Conservation (phyloP, 139 green algal genomes). For the Helicosporidium sp. region DNA sequence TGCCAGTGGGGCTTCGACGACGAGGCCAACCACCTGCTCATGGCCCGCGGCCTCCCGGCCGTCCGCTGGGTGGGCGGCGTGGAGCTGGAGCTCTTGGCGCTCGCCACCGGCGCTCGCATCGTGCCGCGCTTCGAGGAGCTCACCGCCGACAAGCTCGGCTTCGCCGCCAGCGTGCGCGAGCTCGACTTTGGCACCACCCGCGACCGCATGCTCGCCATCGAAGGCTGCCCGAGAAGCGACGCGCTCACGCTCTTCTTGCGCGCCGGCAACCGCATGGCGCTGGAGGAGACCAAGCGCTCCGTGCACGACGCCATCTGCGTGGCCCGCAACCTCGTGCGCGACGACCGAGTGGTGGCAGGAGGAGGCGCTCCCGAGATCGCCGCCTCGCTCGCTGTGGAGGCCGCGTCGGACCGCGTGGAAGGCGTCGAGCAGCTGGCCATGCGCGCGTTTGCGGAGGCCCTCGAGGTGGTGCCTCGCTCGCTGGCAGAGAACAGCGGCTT, state of each 20-base stretch:
- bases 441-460: slow-evolving; percentile 81
- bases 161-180: slow-evolving; percentile 51
- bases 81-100: slow-evolving; percentile 95
- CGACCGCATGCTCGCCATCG: slow-evolving; percentile 87
- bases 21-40: slow-evolving; percentile 96
- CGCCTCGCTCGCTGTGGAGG: slow-evolving; percentile 73
- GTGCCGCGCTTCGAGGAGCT: slow-evolving; percentile 81
- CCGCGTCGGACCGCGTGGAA: slow-evolving; percentile 47
- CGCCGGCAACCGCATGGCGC: slow-evolving; percentile 87
- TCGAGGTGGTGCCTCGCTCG: slow-evolving; percentile 75
- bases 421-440: slow-evolving; percentile 92
- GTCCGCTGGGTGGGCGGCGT: slow-evolving; percentile 92
- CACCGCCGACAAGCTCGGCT: slow-evolving; percentile 75
- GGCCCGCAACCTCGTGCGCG: slow-evolving; percentile 86
- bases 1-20: slow-evolving; percentile 99
- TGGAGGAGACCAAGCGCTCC: slow-evolving; percentile 82
- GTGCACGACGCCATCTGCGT: slow-evolving; percentile 97
- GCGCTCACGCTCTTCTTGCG: slow-evolving; percentile 94
- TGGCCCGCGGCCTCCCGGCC: slow-evolving; percentile 74
- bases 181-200: slow-evolving; percentile 88
- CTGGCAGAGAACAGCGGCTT: slow-evolving; percentile 91
- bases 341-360: slow-evolving; percentile 94
- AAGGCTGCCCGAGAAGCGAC: slow-evolving; percentile 77
- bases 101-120: slow-evolving; percentile 91
- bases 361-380: slow-evolving; percentile 84